Percentiles rank a stretch among this genome's conserved stretches.
phyloP scores from a whole-genome alignment of 805 yeast genomes.

The Kregervanrija pseudodelftensis region DNA sequence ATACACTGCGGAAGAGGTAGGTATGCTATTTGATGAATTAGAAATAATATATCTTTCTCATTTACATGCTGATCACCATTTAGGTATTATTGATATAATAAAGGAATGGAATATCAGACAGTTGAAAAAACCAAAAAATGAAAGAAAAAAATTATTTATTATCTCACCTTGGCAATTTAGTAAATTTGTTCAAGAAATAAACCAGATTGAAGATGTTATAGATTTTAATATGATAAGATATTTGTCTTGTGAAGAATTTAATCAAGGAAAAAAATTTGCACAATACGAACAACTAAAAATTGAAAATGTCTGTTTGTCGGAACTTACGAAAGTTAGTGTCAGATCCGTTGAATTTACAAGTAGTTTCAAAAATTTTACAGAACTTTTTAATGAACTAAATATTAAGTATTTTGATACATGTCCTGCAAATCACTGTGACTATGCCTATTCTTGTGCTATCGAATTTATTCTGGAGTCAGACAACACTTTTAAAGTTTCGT shows the following conservation, averaged over 20 bases:
- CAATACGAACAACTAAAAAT: conserved; percentile 22
- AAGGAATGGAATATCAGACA: conserved; percentile 50
- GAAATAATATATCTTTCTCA: conserved; percentile 71
- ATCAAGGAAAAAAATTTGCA: conserved; percentile 9
- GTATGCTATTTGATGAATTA: conserved; percentile 48
- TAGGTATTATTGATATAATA: conserved; percentile 70
- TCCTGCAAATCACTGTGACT: conserved; percentile 77
- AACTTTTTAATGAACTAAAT: conserved; percentile 35
- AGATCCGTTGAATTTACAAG: conserved; percentile 2
- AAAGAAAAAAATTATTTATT: conserved; percentile 39
- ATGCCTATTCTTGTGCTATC: conserved; percentile 67
- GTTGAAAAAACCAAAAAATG: conserved; percentile 30
- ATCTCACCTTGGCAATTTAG: conserved; percentile 72
- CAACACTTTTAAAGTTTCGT: conserved; percentile 59
- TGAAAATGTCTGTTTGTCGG: conserved; percentile 10
- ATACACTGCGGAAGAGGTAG: conserved; percentile 40
- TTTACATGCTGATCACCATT: conserved; percentile 94
- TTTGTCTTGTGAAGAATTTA: conserved; percentile 28
- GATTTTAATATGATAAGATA: conserved; percentile 15
- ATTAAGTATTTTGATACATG: conserved; percentile 48
- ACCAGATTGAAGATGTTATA: conserved; percentile 12
- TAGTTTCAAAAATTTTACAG: conserved; percentile 2
- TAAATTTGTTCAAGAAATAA: conserved; percentile 65
- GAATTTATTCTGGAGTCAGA: conserved; percentile 30
- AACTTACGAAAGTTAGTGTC: conserved; percentile 3